Evolutionary conservation across 768 basidiomycete genomes (phyloP), one percentile per base, ranked within the genome.

Genomic region (Daedaleopsis nitida): DNA sequence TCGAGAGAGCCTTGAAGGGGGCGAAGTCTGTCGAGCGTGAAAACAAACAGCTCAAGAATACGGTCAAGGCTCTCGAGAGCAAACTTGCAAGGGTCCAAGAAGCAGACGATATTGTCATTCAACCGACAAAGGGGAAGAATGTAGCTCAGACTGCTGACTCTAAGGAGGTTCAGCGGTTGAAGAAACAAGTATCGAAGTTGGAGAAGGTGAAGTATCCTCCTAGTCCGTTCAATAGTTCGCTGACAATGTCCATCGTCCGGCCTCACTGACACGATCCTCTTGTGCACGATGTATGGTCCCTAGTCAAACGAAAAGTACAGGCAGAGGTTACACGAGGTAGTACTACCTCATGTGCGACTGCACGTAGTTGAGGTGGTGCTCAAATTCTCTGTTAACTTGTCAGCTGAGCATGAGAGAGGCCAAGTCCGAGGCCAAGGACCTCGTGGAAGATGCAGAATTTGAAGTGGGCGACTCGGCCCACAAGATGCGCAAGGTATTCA

Each of bases 401-500:
- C 14, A 76, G 75, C 62, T 75, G 19, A 64, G 64, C 39, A 58
- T 60, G 34, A 74, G 72, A 53, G 78, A 80, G 58, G 64, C 76
- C 11, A 69, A 71, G 52, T 66, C 57, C 21, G 80, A 82, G 59
- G 75, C 76, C 5, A 63, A 75, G 12, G 80, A 78, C 27, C 69
- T 81, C 21, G 62, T 69, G 34, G 71, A 74, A 3, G 65, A 69
- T 47, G 62, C 49, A 14, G 67, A 72, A 12, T 60, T 67, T n/a
- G 72, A 70, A 19, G 65, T 70, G 10, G 74, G 68, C 1, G 80
- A 81, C 56, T 55, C 73, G 21, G 67, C 68, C 2, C 52, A 76
- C 61, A 63, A 70, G 16, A 79, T 82, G 79, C 73, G 76, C 60
- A 81, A 81, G 70, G 81, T 78, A 38, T 35, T 10, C 3, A n/a